phyloP scores from a whole-genome alignment of 1,284 basidiomycete species.

The Heterobasidion annosum region DNA sequence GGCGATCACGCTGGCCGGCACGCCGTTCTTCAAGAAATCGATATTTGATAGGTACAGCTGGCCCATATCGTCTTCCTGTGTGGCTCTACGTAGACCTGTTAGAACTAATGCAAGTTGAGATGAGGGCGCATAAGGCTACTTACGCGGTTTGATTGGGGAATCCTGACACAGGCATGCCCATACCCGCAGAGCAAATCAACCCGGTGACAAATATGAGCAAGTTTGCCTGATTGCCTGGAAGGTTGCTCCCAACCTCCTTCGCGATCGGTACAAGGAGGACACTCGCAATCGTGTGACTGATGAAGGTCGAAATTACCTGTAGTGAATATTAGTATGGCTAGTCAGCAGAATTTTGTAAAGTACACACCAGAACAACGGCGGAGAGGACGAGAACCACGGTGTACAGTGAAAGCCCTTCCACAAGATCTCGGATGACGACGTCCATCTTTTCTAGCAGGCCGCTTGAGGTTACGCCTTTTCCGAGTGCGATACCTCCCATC shows the following conservation, averaged over 20 bases:
- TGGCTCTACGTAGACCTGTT: conserved; percentile 46
- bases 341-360: conserved; percentile 5
- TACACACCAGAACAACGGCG: conserved; percentile 73
- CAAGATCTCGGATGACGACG: conserved; percentile 54
- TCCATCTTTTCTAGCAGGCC: conserved; percentile 82
- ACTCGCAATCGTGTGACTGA: conserved; percentile 95
- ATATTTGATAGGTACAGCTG: conserved; percentile 77
- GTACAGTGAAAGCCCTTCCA: conserved; percentile 71
- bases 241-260: conserved; percentile 75
- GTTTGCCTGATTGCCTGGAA: conserved; percentile 63
- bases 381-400: conserved; percentile 82
- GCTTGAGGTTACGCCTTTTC: conserved; percentile 88
- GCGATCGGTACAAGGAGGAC: conserved; percentile 96
- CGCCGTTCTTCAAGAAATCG: conserved; percentile 91
- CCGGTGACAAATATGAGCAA: conserved; percentile 89
- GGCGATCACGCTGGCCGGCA: conserved; percentile 86
- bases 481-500: conserved; percentile 98
- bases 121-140: conserved; percentile 23
- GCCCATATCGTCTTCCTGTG: conserved; percentile 93
- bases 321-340: neutral
- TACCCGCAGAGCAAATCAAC: conserved; percentile 89
- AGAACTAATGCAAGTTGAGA: conserved; percentile 10
- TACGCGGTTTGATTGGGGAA: conserved; percentile 97
- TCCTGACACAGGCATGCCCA: conserved; percentile 97
- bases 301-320: conserved; percentile 80